Conservation (phyloP, 495 filamentous ascomycete species). For the Pseudotulostoma volvatum region DNA sequence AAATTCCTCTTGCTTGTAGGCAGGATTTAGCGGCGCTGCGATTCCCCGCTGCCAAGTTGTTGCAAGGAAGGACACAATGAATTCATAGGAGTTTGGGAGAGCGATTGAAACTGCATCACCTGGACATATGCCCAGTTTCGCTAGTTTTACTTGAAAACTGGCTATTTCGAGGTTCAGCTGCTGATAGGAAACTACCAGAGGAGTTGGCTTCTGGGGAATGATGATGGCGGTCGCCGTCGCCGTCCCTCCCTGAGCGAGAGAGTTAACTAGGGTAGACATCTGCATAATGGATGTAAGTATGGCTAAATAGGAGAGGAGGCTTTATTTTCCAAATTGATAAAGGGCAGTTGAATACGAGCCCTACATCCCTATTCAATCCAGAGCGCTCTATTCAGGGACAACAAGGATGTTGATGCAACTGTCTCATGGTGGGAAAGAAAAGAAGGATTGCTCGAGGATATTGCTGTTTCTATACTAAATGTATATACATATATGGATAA, state of each 20-base stretch:
- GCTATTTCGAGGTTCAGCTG: slow-evolving; percentile 43
- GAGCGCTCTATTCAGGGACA: no score
- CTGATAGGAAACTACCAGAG: slow-evolving; percentile 45
- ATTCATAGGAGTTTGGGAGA: slow-evolving; percentile 63
- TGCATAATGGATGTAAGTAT: no score
- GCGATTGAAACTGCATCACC: slow-evolving; percentile 58
- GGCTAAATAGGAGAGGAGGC: not conserved
- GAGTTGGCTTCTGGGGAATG: slow-evolving; percentile 41
- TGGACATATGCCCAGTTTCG: slow-evolving; percentile 46
- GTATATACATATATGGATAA: no score
- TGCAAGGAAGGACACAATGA: slow-evolving; percentile 67
- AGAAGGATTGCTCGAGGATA: no score
- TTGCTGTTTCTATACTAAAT: no score
- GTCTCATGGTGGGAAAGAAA: no score
- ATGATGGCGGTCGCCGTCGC: slow-evolving; percentile 43
- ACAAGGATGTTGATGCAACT: no score
- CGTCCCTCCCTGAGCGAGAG: slow-evolving; percentile 27
- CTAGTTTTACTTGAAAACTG: slow-evolving; percentile 55
- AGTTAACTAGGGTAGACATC: slow-evolving; percentile 31
- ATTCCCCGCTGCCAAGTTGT: slow-evolving; percentile 60
- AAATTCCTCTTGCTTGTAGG: slow-evolving; percentile 74
- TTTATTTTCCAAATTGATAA: no score
- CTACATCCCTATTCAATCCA: no score
- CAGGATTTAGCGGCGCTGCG: slow-evolving; percentile 66
- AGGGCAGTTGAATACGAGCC: no score